Percentiles rank a stretch among this genome's conserved stretches.
Evolutionary conservation across 2,329 filamentous ascomycete genomes (phyloP).

Genomic region (Aureobasidium sp.): DNA sequence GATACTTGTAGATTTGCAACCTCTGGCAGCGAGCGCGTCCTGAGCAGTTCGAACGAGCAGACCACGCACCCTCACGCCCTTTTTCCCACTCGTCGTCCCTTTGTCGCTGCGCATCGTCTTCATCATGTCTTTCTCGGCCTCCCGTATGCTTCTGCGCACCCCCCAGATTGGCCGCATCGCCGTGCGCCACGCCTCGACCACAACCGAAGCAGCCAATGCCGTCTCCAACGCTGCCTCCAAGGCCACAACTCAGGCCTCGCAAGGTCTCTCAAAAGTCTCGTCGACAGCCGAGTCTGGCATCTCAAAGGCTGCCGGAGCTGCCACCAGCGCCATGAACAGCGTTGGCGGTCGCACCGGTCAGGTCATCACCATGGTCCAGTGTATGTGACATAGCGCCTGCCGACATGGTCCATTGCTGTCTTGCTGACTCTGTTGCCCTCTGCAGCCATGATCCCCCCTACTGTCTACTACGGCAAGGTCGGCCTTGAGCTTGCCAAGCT

Average conservation of each 20-base stretch:
- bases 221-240: constrained; percentile 46
- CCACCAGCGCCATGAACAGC: constrained; percentile 72
- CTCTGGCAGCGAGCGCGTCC: constrained; percentile 16
- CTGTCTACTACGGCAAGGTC: constrained; percentile 94
- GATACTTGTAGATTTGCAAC: constrained; percentile 15
- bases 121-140: constrained; percentile 53
- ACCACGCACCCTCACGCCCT: constrained; percentile 13
- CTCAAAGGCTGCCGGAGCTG: constrained; percentile 73
- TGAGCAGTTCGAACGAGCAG: constrained; percentile 14
- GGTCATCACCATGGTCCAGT: constrained; percentile 83
- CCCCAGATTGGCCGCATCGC: constrained; percentile 47
- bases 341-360: constrained; percentile 87
- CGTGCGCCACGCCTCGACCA: constrained; percentile 55
- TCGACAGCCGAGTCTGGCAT: constrained; percentile 84
- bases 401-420: not conserved
- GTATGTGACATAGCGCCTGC: constrained; percentile 62
- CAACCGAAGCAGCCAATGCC: constrained; percentile 50
- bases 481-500: constrained; percentile 89
- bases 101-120: constrained; percentile 11
- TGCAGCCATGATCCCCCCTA: constrained; percentile 83
- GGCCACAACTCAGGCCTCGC: constrained; percentile 70
- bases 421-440: not conserved
- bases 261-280: constrained; percentile 85
- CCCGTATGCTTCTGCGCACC: constrained; percentile 51
- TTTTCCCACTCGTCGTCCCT: constrained; percentile 5